phyloP scores from a whole-genome alignment of 2,329 filamentous ascomycete genomes.

The Cercospora sp. region DNA sequence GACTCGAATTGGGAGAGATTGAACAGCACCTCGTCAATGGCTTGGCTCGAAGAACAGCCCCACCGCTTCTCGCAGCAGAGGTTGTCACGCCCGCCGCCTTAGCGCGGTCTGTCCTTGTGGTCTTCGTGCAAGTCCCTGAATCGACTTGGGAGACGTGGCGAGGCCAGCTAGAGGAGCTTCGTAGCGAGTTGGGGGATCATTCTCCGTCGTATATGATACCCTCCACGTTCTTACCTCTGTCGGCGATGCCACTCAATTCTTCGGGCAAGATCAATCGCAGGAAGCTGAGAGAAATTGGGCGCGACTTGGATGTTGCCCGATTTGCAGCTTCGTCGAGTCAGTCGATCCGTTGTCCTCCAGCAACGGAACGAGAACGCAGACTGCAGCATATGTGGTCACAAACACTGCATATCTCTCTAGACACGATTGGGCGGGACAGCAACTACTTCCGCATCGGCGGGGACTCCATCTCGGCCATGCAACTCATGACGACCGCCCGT shows the following conservation, averaged over 20 bases:
- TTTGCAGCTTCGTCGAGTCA: neutral
- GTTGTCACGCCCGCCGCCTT: neutral
- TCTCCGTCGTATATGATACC: conserved; percentile 13
- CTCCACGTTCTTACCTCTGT: neutral
- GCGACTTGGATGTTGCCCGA: conserved; percentile 28
- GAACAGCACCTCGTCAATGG: conserved; percentile 37
- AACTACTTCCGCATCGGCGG: conserved; percentile 46
- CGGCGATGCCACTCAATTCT: neutral
- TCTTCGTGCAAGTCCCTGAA: conserved; percentile 10
- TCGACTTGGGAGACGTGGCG: neutral
- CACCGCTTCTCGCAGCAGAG: conserved; percentile 2
- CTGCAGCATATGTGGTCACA: conserved; percentile 16
- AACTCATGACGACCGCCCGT: conserved; percentile 11
- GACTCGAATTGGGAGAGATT: conserved; percentile 61
- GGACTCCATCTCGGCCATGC: conserved; percentile 22
- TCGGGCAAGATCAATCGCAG: conserved; percentile 68
- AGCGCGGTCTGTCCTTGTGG: neutral
- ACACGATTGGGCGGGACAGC: conserved; percentile 25
- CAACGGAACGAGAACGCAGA: conserved; percentile 1
- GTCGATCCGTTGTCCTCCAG: neutral
- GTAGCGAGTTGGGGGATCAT: neutral
- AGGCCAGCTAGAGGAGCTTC: neutral
- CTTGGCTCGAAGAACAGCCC: neutral
- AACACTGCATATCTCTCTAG: conserved; percentile 2
- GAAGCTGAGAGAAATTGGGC: conserved; percentile 50